A percentile compares a stretch with the other conserved stretches of the same genome.
Evolutionary conservation across 2,329 filamentous ascomycete species (phyloP).

Genomic region (Calonectria leucothoes): DNA sequence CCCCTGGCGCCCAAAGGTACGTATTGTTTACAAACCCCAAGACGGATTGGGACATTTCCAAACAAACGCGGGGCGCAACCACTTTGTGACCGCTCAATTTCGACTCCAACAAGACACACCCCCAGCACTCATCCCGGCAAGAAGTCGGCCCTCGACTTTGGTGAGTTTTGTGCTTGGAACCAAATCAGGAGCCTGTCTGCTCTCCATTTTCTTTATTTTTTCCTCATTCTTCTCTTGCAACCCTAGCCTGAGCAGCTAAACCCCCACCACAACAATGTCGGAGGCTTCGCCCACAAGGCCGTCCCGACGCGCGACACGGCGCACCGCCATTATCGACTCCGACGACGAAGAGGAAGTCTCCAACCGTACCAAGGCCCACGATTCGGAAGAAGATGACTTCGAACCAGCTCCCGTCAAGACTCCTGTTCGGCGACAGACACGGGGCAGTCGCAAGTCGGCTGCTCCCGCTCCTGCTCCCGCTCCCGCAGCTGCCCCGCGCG

Average conservation of each 20-base stretch:
- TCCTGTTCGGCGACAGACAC: slow-evolving; percentile 61
- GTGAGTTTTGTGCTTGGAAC: slow-evolving; percentile 9
- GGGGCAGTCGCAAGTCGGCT: slow-evolving; percentile 53
- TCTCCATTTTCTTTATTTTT: neutral
- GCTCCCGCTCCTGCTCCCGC: slow-evolving; percentile 61
- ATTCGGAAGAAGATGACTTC: slow-evolving; percentile 81
- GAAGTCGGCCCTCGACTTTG: slow-evolving; percentile 11
- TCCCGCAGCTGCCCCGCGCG: slow-evolving; percentile 58
- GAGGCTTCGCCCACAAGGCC: slow-evolving; percentile 49
- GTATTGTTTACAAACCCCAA: slow-evolving; percentile 56
- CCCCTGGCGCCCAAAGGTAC: slow-evolving; percentile 9
- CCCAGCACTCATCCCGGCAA: slow-evolving; percentile 16
- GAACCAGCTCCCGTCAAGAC: slow-evolving; percentile 75
- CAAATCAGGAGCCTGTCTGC: neutral
- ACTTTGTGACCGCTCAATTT: slow-evolving; percentile 33
- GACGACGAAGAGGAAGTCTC: slow-evolving; percentile 79
- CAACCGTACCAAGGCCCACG: slow-evolving; percentile 63
- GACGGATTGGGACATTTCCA: slow-evolving; percentile 52
- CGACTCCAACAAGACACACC: slow-evolving; percentile 21
- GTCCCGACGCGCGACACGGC: slow-evolving; percentile 65
- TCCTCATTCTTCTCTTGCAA: neutral
- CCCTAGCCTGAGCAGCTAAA: slow-evolving; percentile 17
- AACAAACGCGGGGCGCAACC: slow-evolving; percentile 51
- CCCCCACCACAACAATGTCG: slow-evolving; percentile 43
- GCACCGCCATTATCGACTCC: slow-evolving; percentile 81